A percentile compares a stretch with the other conserved stretches of the same genome.
These are phyloP conservation scores for Yamadazyma aaseri DNA, from an alignment of 1,139 yeast genomes.

Conservation along the genomic window DNA sequence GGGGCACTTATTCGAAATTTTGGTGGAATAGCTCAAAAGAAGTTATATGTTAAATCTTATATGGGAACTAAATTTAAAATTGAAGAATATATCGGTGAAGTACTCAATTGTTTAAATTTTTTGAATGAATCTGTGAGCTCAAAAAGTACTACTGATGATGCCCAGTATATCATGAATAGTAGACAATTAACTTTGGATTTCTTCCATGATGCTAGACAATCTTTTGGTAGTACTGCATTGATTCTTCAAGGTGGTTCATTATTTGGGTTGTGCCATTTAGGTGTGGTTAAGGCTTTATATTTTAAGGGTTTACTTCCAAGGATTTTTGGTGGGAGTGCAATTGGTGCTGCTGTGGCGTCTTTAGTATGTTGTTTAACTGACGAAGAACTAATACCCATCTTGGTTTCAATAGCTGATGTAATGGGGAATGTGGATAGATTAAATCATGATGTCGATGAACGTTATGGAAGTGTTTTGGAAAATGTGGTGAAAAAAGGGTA, in stretches of 20 bases:
- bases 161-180: slow-evolving; percentile 44
- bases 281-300: slow-evolving; percentile 81
- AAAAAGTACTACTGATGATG: slow-evolving; percentile 22
- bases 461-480: slow-evolving; percentile 65
- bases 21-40: slow-evolving; percentile 84
- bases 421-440: slow-evolving; percentile 49
- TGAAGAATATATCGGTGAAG: slow-evolving; percentile 82
- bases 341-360: slow-evolving; percentile 91
- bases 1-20: slow-evolving; percentile 86
- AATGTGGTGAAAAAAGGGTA: slow-evolving; percentile 71
- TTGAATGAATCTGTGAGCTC: slow-evolving; percentile 38
- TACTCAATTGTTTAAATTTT: slow-evolving; percentile 64
- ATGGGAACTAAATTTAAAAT: slow-evolving; percentile 86
- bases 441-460: slow-evolving; percentile 59
- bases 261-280: slow-evolving; percentile 90
- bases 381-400: slow-evolving; percentile 52
- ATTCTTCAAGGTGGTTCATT: slow-evolving; percentile 92
- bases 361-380: slow-evolving; percentile 70
- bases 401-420: slow-evolving; percentile 46
- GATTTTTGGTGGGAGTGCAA: slow-evolving; percentile 90
- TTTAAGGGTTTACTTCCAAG: slow-evolving; percentile 74
- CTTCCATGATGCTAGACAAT: slow-evolving; percentile 86
- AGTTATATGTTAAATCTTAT: slow-evolving; percentile 76
- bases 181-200: slow-evolving; percentile 73
- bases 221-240: slow-evolving; percentile 87